Evolutionary conservation across 202 grass and related monocot species (phyloP).

Genomic region (Carex sylvatica): DNA sequence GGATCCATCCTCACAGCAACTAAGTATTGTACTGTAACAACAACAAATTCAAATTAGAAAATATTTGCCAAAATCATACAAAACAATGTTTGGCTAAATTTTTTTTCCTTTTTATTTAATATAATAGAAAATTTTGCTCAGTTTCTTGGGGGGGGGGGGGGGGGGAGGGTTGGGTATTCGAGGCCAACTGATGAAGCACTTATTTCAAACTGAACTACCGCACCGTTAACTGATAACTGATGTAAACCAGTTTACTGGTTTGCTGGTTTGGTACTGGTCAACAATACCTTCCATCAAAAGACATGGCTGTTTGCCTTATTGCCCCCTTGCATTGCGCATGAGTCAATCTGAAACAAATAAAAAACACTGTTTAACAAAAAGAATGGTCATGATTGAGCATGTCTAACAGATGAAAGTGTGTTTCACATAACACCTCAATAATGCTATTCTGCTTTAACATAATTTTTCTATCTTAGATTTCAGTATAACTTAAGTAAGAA

Average conservation of each 20-base stretch:
- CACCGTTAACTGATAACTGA: neutral
- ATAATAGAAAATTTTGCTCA: neutral
- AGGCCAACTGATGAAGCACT: neutral
- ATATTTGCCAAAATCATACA: neutral
- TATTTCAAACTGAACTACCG: neutral
- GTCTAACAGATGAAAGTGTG: neutral
- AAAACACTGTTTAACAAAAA: conserved; percentile 1
- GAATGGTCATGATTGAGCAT: neutral
- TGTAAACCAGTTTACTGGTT: neutral
- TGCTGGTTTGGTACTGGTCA: neutral
- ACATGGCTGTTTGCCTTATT: conserved; percentile 88
- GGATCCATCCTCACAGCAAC: conserved; percentile 79
- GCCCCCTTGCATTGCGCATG: conserved; percentile 69
- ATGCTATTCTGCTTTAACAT: neutral
- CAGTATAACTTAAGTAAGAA: neutral
- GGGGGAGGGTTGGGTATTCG: neutral
- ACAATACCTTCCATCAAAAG: conserved; percentile 90
- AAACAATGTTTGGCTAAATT: neutral
- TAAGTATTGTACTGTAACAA: conserved; percentile 64
- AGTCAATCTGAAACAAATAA: conserved; percentile 44
- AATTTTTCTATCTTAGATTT: neutral
- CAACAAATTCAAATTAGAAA: neutral
- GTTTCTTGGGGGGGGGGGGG: neutral
- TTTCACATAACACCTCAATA: neutral
- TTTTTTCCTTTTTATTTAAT: neutral